Base-by-base conservation (phyloP, 805 yeast species). In the Tetrapisispora pingtungensis region DNA sequence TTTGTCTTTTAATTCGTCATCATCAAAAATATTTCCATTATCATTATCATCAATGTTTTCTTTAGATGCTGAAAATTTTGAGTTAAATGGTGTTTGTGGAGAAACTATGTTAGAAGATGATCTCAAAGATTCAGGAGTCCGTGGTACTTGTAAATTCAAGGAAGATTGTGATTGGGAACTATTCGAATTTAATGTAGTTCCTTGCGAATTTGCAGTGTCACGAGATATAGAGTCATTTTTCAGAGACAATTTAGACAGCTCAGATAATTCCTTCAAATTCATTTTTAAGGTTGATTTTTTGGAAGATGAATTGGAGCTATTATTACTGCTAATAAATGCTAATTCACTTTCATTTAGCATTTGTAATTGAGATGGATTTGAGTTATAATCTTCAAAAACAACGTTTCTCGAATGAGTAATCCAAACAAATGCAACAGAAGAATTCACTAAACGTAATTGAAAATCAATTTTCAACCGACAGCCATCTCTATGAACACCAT, bases 401-500 rank as follows among this genome's bases (percentile, higher is more conserved):
- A 58, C 64, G 46, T 61, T 66, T 54, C 90, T 77, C 1, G 90
- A 81, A 58, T 84, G 88, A 0, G 96, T 86, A 10, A 90, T 73
- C 97, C 97, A 90, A 18, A 89, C 62, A 3, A 85, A 78, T 42
- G 74, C 72, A 7, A 79, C 69, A 17, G 75, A 78, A 13, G 68
- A 56, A 18, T 76, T 72, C 27, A 84, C 69, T 3, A 85, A 84
- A 46, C 96, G 71, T 41, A 90, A 58, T 62, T 89, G 97, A 13
- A 85, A 76, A 64, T 89, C 97, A 33, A 89, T 72, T 45, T 72
- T 73, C 24, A 88, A 65, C 3, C 52, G 42, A 20, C 75, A 68
- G 0, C 95, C 95, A 62, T 84, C 89, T 24, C 76, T 58, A 57
- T 86, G 95, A 3, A 66, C 54, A 10, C 84, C 96, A 46, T 70